Evolutionary conservation across 73 alveolate genomes (phyloP), one percentile per base, ranked within the genome.

Genomic region (Stentor roeselii): DNA sequence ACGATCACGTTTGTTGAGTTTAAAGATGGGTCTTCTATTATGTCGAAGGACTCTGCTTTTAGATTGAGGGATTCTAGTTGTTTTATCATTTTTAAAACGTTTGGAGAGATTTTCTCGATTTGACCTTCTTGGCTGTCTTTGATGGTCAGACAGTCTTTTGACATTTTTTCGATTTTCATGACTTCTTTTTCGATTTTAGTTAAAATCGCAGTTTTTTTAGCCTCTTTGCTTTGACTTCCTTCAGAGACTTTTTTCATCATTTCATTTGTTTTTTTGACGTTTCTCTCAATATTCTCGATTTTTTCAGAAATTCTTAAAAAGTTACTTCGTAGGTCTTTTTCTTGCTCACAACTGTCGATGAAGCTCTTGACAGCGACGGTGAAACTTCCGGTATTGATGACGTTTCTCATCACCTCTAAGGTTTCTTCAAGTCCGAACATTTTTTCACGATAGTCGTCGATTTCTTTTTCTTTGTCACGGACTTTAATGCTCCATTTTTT

Each of bases 401-500:
- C n/a, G 41, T 21, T 32, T n/a, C 41, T 32, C 80, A 67, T 67
- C 21, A 32, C 80, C 21, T 21, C 37, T 32, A 67, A 67, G 1
- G 80, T 32, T 67, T 21, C 41, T 21, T 32, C 37, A n/a, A 21
- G 34, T 67, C 34, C 80, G 27, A 27, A 11, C 41, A 67, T 21
- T 1, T 67, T 21, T 2, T 67, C 41, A n/a, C 37, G 27, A 67
- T 67, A 67, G 14, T 67, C 80, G 15, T 30, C 34, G 41, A 67
- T 67, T 30, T 21, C 11, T 34, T 34, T 32, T 21, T 21, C 37
- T 67, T 67, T 67, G 27, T 67, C 80, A 0, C 80, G 27, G 27
- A 67, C 41, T 67, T 67, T 67, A 27, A 15, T 34, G 11, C 42
- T 67, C 80, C 80, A 67, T 67, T 67, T 67, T 67, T 40, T 67